Base-by-base conservation (phyloP, 805 yeast species). In the Kluyveromyces dobzhanskii region DNA sequence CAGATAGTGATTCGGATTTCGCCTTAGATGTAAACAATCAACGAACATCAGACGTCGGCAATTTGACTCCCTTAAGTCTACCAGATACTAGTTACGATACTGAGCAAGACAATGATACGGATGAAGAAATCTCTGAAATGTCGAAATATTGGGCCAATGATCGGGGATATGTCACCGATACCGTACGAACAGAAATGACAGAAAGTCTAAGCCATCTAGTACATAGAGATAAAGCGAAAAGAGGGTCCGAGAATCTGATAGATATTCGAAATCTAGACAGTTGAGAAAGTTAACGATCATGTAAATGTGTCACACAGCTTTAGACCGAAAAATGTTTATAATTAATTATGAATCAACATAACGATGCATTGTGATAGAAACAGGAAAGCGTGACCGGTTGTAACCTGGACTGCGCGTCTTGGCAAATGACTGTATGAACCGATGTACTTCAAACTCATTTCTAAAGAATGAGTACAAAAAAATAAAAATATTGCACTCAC, bases 401-500 rank as follows among this genome's bases (percentile, higher is more conserved):
- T n/a, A n/a, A n/a, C n/a, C n/a, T n/a, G n/a, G n/a, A n/a, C n/a
- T n/a, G n/a, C n/a, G n/a, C n/a, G n/a, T n/a, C n/a, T n/a, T n/a
- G n/a, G n/a, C n/a, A n/a, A n/a, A n/a, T n/a, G n/a, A n/a, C n/a
- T n/a, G n/a, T n/a, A n/a, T n/a, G n/a, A n/a, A 9, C 27, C 27
- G 27, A 9, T 24, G 27, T 24, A 24, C 12, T 12, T 24, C 27
- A 24, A 24, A 24, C 12, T 24, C 11, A 24, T 24, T 24, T 24
- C 9, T 9, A 24, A 24, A 24, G 9, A 24, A 11, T n/a, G 16
- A 6, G 13, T n/a, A 7, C 30, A 16, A 23, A 32, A 32, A 19
- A 32, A n/a, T 12, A 45, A 54, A 57, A n/a, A n/a, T n/a, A n/a
- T n/a, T n/a, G 62, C 70, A 66, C 71, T 66, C 71, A 66, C 65